Evolutionary conservation across 306 rosid genomes (phyloP).

Genomic region (Hippophae rhamnoides): DNA sequence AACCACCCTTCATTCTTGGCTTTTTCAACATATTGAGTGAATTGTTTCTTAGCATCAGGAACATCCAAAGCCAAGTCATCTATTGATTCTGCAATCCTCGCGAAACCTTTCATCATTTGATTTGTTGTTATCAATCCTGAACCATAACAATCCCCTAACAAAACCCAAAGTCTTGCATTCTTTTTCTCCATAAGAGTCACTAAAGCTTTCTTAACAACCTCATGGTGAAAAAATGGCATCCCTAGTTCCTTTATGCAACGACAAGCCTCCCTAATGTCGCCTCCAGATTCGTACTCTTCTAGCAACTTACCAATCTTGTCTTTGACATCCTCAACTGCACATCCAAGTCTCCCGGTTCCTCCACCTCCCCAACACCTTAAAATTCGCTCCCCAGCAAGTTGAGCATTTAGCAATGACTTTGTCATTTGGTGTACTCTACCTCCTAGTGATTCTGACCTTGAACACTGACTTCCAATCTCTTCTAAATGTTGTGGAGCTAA

Average conservation of each 20-base stretch:
- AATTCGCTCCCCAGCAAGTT: constrained; percentile 56
- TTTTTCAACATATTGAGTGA: constrained; percentile 30
- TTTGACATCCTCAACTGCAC: constrained; percentile 63
- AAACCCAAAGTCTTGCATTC: constrained; percentile 53
- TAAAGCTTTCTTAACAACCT: constrained; percentile 54
- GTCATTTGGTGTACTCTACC: constrained; percentile 51
- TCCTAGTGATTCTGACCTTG: constrained; percentile 36
- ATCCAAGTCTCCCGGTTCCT: constrained; percentile 51
- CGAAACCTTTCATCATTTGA: constrained; percentile 61
- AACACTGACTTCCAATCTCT: constrained; percentile 49
- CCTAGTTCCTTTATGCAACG: constrained; percentile 61
- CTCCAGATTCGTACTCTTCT: constrained; percentile 63
- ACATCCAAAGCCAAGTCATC: constrained; percentile 74
- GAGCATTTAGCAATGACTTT: constrained; percentile 48
- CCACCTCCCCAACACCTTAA: constrained; percentile 80
- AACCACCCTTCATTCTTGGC: constrained; percentile 57
- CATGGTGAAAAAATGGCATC: constrained; percentile 72
- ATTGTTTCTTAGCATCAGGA: constrained; percentile 55
- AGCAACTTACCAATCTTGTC: constrained; percentile 56
- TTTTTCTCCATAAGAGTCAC: constrained; percentile 48
- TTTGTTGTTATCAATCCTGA: constrained; percentile 56
- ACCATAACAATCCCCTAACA: constrained; percentile 48
- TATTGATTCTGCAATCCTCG: constrained; percentile 52
- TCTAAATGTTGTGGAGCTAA: constrained; percentile 56
- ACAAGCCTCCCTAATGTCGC: constrained; percentile 49